These are phyloP conservation scores for Cryptosporidium meleagridis DNA, from an alignment of 169 alveolate species.

Conservation along the genomic window DNA sequence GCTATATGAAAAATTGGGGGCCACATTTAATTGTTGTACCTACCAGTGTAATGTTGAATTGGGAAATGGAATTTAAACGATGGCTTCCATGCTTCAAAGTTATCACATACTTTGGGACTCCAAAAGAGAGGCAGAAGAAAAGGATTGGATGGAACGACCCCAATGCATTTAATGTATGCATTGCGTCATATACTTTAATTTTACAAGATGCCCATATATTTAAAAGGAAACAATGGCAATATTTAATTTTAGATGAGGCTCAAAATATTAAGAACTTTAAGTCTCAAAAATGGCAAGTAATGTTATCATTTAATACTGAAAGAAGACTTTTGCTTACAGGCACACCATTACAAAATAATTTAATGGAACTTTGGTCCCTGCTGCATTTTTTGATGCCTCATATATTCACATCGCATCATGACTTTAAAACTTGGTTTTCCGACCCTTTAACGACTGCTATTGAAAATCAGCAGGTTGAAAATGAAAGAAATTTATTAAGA, in stretches of 20 bases:
- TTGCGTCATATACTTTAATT: conserved; percentile 95
- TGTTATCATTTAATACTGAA: conserved; percentile 95
- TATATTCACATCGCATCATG: conserved; percentile 93
- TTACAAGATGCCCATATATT: conserved; percentile 94
- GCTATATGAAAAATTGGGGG: conserved; percentile 96
- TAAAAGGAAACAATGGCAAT: conserved; percentile 96
- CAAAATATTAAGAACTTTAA: conserved; percentile 97
- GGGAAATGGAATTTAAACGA: conserved; percentile 98
- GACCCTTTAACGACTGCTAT: conserved; percentile 94
- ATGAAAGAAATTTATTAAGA: conserved; percentile 80
- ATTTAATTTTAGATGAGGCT: conserved; percentile 98
- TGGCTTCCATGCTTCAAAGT: conserved; percentile 98
- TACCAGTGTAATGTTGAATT: conserved; percentile 96
- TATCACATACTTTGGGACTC: conserved; percentile 94
- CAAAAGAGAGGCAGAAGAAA: conserved; percentile 89
- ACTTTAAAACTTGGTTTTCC: conserved; percentile 96
- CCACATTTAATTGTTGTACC: conserved; percentile 99
- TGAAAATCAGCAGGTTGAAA: conserved; percentile 82
- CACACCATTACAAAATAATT: conserved; percentile 98
- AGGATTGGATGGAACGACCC: conserved; percentile 95
- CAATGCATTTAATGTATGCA: conserved; percentile 96
- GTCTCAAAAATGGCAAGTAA: conserved; percentile 97
- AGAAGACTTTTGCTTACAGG: conserved; percentile 97
- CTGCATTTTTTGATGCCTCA: conserved; percentile 98
- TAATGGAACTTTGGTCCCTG: conserved; percentile 98